phyloP scores from a whole-genome alignment of 768 basidiomycete species.

The Agrocybe chaxingu region DNA sequence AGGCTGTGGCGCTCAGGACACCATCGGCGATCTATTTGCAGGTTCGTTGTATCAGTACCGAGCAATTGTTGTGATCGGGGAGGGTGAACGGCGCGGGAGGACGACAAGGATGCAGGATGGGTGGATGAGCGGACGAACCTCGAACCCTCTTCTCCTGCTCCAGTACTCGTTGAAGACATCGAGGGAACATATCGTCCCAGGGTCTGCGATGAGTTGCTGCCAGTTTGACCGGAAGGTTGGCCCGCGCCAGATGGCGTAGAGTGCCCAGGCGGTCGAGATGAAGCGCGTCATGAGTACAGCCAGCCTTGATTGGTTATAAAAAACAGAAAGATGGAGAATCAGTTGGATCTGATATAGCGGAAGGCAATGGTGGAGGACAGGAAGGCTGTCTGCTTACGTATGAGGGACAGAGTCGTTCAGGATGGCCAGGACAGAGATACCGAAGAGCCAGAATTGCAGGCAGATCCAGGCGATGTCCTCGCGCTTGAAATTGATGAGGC shows the following conservation, averaged over 20 bases:
- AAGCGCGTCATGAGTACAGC: slow-evolving; percentile 46
- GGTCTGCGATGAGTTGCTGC: slow-evolving; percentile 31
- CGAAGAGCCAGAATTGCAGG: slow-evolving; percentile 54
- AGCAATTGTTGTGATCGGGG: neutral
- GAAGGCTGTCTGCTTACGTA: slow-evolving; percentile 31
- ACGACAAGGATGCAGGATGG: neutral
- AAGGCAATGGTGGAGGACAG: neutral
- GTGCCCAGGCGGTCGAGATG: slow-evolving; percentile 47
- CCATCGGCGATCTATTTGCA: slow-evolving; percentile 44
- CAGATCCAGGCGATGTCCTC: slow-evolving; percentile 47
- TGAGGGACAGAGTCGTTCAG: slow-evolving; percentile 53
- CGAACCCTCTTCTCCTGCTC: slow-evolving; percentile 32
- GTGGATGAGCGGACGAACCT: slow-evolving; percentile 29
- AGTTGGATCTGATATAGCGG: neutral
- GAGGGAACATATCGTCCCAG: slow-evolving; percentile 45
- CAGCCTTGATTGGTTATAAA: slow-evolving; percentile 27
- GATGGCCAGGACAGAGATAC: slow-evolving; percentile 47
- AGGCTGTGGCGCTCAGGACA: slow-evolving; percentile 39
- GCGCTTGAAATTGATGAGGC: slow-evolving; percentile 38
- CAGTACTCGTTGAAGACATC: slow-evolving; percentile 47
- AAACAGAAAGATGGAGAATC: neutral
- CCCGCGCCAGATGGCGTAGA: slow-evolving; percentile 49
- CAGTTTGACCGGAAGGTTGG: slow-evolving; percentile 29
- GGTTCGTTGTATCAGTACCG: neutral
- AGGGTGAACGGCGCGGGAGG: neutral